phyloP scores from a whole-genome alignment of 1,139 yeast species.

The Geotrichum candidum region DNA sequence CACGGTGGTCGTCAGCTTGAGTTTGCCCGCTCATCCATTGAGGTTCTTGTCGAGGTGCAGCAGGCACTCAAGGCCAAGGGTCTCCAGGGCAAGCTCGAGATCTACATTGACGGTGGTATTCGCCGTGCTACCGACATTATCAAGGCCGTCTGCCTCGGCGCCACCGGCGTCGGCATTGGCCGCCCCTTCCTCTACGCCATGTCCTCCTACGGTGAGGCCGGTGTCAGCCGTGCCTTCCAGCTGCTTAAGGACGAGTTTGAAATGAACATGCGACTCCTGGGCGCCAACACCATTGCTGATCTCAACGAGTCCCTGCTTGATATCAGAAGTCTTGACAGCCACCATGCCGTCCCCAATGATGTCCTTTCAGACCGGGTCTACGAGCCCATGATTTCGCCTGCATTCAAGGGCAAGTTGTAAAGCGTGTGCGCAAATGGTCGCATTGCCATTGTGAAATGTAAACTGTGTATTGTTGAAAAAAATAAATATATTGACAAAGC shows the following conservation, averaged over 20 bases:
- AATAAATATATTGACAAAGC: neutral
- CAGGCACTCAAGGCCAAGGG: constrained; percentile 46
- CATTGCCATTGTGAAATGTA: neutral
- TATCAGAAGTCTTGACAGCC: constrained; percentile 36
- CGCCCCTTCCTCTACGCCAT: constrained; percentile 72
- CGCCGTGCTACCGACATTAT: constrained; percentile 67
- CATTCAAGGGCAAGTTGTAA: constrained; percentile 23
- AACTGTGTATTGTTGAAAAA: neutral
- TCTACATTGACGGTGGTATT: constrained; percentile 70
- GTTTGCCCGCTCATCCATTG: constrained; percentile 61
- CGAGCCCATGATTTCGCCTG: constrained; percentile 32
- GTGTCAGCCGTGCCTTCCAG: constrained; percentile 73
- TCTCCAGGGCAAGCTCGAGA: constrained; percentile 51
- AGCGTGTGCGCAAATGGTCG: neutral
- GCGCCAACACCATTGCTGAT: constrained; percentile 61
- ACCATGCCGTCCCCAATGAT: constrained; percentile 47
- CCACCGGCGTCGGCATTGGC: constrained; percentile 73
- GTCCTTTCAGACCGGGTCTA: constrained; percentile 42
- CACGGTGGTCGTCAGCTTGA: constrained; percentile 81
- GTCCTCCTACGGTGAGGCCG: constrained; percentile 71
- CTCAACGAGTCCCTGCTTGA: constrained; percentile 54
- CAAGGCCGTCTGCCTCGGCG: constrained; percentile 70
- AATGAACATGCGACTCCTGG: constrained; percentile 84
- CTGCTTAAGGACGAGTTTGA: constrained; percentile 72
- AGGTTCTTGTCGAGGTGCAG: constrained; percentile 60